Evolutionary conservation across 2,329 filamentous ascomycete genomes (phyloP), one percentile per base, ranked within the genome.

Genomic region (Fusarium sp.): DNA sequence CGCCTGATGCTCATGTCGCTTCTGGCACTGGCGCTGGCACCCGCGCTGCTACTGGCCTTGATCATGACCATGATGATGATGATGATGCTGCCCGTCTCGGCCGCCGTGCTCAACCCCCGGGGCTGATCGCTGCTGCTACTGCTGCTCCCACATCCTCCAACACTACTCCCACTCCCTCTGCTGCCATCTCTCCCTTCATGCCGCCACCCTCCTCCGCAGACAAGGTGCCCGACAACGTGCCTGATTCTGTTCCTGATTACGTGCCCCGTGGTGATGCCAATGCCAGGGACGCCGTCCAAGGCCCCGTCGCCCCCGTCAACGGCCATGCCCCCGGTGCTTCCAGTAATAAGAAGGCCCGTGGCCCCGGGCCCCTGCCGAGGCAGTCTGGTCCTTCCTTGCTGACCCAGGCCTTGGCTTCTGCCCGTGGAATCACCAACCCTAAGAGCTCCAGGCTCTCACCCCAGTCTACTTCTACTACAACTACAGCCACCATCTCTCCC

Each of bases 381-480:
- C 83, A 86, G 77, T 83, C 82, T 79, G 88, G 88, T 72, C 86
- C 88, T 75, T 90, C 88, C 68, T 80, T 90, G 77, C 84, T 90
- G 81, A 86, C 87, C 69, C 87, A 90, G 82, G 88, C 88, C 79
- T 84, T 90, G 80, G 88, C 88, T 80, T 88, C 88, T 82, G 88
- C 88, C 79, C 87, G 88, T 78, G 88, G 88, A 78, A 88, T 89
- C 42, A 76, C 74, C 40, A 75, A 70, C 58, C 29, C 66, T 62
- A 74, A 75, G 33, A 67, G 61, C 52, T 42, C 71, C 27, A 69
- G 61, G 71, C 59, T 52, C 50, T 74, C 68, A 38, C 67, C 63
- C 25, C 56, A 56, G 50, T 57, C 71, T 68, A 36, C 63, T 56
- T 56, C 57, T 25, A 50, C 69, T 42, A 62, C 71, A 57, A 61